A percentile compares a stretch with the other conserved stretches of the same genome.
phyloP scores from a whole-genome alignment of 345 rosid genomes.

The Eucalyptus pauciflora region DNA sequence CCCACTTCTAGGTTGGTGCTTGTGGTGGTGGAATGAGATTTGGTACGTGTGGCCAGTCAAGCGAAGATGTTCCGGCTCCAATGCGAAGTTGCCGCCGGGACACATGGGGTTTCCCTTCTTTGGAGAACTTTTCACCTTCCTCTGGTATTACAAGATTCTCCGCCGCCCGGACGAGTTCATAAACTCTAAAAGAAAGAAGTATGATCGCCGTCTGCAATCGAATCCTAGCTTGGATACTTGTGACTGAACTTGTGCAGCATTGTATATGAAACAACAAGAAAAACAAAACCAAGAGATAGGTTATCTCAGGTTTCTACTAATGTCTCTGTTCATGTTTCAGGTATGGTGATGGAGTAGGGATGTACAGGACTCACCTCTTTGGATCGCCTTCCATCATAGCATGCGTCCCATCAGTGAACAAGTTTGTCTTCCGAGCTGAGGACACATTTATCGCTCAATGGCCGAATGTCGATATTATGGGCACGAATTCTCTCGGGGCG shows the following conservation, averaged over 20 bases:
- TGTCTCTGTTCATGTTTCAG: not conserved
- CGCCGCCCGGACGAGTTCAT: slow-evolving; percentile 31
- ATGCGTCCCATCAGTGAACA: slow-evolving; percentile 14
- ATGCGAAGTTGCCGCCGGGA: slow-evolving; percentile 19
- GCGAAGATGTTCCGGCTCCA: not conserved
- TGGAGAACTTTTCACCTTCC: slow-evolving; percentile 27
- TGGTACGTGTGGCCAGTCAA: slow-evolving; percentile 9
- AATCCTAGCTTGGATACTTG: not conserved
- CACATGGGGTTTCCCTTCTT: slow-evolving; percentile 27
- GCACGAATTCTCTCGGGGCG: not conserved
- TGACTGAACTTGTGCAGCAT: not conserved
- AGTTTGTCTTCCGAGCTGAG: slow-evolving; percentile 3
- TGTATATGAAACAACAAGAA: not conserved
- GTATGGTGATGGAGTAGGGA: slow-evolving; percentile 27
- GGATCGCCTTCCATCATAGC: slow-evolving; percentile 24
- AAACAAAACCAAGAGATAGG: not conserved
- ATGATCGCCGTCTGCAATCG: not conserved
- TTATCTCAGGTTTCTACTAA: not conserved
- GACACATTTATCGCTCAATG: slow-evolving; percentile 10
- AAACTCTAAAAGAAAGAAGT: slow-evolving; percentile 21
- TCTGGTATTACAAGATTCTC: slow-evolving; percentile 21
- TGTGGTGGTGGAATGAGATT: slow-evolving; percentile 43
- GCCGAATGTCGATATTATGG: slow-evolving; percentile 4
- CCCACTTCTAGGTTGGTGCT: slow-evolving; percentile 4
- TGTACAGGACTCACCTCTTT: slow-evolving; percentile 18